phyloP scores from a whole-genome alignment of 1,139 yeast species.

The Pichia sp. region DNA sequence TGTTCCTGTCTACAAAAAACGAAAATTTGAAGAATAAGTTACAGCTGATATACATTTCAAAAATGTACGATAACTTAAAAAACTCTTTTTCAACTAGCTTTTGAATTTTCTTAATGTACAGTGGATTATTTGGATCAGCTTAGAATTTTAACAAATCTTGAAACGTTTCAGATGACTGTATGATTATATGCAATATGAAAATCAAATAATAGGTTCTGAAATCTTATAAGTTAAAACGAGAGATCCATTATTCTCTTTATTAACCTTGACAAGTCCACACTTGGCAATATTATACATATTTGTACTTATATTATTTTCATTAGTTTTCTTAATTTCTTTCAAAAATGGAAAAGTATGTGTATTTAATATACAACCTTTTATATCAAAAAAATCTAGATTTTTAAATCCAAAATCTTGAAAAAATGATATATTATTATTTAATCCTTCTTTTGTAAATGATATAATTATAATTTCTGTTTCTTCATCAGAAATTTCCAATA shows the following conservation, averaged over 20 bases:
- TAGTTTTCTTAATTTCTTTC: slow-evolving; percentile 10
- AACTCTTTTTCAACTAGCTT: no score
- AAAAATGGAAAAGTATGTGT: slow-evolving; percentile 22
- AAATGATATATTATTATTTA: slow-evolving; percentile 8
- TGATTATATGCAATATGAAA: background rate
- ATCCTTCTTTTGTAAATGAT: slow-evolving; percentile 9
- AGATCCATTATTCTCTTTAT: slow-evolving; percentile 17
- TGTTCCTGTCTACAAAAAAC: no score
- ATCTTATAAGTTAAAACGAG: slow-evolving; percentile 11
- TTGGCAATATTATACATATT: slow-evolving; percentile 22
- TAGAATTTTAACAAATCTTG: no score
- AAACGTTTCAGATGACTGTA: background rate
- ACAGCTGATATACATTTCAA: no score
- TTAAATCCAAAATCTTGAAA: slow-evolving; percentile 7
- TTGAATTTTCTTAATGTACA: no score
- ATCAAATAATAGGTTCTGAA: background rate
- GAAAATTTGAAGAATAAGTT: no score
- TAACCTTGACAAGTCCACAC: slow-evolving; percentile 22
- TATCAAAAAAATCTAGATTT: slow-evolving; percentile 4
- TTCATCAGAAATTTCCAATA: background rate
- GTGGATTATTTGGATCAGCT: no score
- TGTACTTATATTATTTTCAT: slow-evolving; percentile 2
- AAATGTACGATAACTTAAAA: no score
- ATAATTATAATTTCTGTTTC: slow-evolving; percentile 6
- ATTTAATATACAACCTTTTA: slow-evolving; percentile 20